These are phyloP conservation scores for Abelmoschus esculentus DNA, from an alignment of 345 rosid genomes.

Conservation along the genomic window DNA sequence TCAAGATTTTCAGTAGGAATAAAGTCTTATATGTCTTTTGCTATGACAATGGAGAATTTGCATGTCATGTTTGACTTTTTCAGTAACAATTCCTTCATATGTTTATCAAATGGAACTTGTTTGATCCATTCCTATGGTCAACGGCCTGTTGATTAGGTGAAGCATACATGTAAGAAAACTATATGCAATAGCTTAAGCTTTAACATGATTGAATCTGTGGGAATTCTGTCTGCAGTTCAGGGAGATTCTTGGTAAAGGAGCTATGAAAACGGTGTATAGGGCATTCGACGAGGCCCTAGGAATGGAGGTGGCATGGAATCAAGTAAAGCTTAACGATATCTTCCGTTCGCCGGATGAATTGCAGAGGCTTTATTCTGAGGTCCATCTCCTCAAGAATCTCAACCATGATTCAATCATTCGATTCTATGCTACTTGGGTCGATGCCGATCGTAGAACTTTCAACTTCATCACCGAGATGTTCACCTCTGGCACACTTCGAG, in stretches of 20 bases:
- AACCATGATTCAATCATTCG: slow-evolving; percentile 67
- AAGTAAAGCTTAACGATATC: slow-evolving; percentile 61
- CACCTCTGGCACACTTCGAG: slow-evolving; percentile 90
- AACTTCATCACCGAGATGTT: slow-evolving; percentile 92
- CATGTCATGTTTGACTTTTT: neutral
- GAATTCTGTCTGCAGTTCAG: slow-evolving; percentile 38
- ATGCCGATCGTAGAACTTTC: slow-evolving; percentile 60
- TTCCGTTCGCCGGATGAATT: slow-evolving; percentile 74
- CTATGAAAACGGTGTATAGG: slow-evolving; percentile 87
- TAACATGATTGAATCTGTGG: neutral
- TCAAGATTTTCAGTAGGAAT: neutral
- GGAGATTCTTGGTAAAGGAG: slow-evolving; percentile 88
- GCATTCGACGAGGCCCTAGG: slow-evolving; percentile 81
- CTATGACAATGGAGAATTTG: neutral
- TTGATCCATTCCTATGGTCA: no score
- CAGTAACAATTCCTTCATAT: no score
- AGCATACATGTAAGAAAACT: neutral
- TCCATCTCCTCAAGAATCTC: slow-evolving; percentile 79
- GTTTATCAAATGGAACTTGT: no score
- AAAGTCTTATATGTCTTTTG: neutral
- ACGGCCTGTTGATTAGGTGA: neutral
- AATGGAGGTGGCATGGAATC: slow-evolving; percentile 98
- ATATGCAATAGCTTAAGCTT: neutral
- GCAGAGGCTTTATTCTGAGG: slow-evolving; percentile 84
- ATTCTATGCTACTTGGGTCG: slow-evolving; percentile 72